Evolutionary conservation across 805 yeast genomes (phyloP), one percentile per base, ranked within the genome.

Genomic region (Saturnispora halmiae): DNA sequence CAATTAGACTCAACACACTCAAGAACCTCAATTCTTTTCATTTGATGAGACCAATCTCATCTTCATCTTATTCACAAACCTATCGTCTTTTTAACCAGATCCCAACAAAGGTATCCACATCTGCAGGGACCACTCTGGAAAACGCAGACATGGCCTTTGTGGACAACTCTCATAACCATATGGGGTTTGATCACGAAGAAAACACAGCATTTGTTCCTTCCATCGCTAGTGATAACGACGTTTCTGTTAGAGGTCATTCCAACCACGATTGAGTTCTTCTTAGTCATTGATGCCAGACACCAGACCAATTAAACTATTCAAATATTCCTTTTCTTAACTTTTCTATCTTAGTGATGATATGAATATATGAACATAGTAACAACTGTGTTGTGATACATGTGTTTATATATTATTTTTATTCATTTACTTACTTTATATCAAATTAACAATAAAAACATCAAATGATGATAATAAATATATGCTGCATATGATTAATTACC

Each of bases 131-230:
- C 31, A 34, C 45, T 19, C 46, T 55, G 20, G 54, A 55, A 28
- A 51, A 50, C 11, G 47, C 51, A 25, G 51, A 54, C 8, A 55
- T 52, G 59, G 54, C 56, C 6, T 50, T 44, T 40, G 56, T 57
- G 35, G 51, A 57, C 41, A 55, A 53, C 40, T 48, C 53, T 20
- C 24, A 21, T 13, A 26, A 25, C 29, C 30, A 41, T 6, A 21
- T 36, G 3, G 36, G 36, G 1, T 30, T 27, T 7, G 33, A 43
- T 2, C 42, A 42, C 10, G 47, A 50, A 11, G 42, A 47, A 11
- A 51, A 51, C 19, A 38, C 43, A 9, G 45, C 50, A 9, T 61
- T 61, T 43, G 57, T 58, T 40, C 66, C 66, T 20, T 46, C 40
- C 15, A 63, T 62, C 7, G 54, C 57, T 4, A 48, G 55, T 14